Evolutionary conservation across 2,329 filamentous ascomycete genomes (phyloP).

Genomic region (Alternaria viburni): DNA sequence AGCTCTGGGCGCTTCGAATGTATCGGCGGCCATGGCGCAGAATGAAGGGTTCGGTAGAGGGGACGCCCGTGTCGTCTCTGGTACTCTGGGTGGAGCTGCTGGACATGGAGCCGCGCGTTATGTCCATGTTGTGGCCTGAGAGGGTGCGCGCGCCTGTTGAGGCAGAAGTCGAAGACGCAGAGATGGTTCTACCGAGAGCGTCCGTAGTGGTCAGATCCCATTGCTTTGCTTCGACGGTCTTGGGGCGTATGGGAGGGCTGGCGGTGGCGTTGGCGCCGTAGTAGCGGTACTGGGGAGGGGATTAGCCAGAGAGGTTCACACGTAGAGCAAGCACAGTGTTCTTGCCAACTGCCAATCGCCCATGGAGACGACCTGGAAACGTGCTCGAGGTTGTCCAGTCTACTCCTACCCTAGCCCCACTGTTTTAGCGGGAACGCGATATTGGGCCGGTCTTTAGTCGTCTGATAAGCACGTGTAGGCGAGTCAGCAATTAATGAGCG

Average conservation of each 20-base stretch:
- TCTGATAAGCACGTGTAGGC: conserved; percentile 44
- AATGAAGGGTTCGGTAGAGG: conserved; percentile 59
- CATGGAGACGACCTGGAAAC: conserved; percentile 28
- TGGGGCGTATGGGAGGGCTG: conserved; percentile 34
- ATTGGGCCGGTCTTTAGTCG: conserved; percentile 39
- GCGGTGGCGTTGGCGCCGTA: conserved; percentile 34
- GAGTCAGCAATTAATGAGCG: conserved; percentile 24
- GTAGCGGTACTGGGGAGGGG: conserved; percentile 42
- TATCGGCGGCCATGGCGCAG: conserved; percentile 82
- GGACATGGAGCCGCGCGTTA: conserved; percentile 47
- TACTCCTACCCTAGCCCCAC: conserved; percentile 41
- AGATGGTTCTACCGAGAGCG: conserved; percentile 45
- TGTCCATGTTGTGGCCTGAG: conserved; percentile 41
- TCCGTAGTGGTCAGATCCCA: conserved; percentile 46
- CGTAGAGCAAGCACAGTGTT: conserved; percentile 10
- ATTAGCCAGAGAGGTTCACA: conserved; percentile 12
- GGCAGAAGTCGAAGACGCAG: conserved; percentile 28
- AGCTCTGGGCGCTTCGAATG: conserved; percentile 73
- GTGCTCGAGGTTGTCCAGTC: conserved; percentile 12
- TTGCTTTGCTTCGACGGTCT: conserved; percentile 45
- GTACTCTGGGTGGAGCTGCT: conserved; percentile 46
- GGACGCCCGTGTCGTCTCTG: conserved; percentile 29
- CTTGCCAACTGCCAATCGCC: conserved; percentile 47
- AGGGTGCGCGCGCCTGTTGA: conserved; percentile 21
- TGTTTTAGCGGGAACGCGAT: conserved; percentile 46